Conservation (phyloP, 148 eudicot genomes). For the Chenopodium berlandieri region DNA sequence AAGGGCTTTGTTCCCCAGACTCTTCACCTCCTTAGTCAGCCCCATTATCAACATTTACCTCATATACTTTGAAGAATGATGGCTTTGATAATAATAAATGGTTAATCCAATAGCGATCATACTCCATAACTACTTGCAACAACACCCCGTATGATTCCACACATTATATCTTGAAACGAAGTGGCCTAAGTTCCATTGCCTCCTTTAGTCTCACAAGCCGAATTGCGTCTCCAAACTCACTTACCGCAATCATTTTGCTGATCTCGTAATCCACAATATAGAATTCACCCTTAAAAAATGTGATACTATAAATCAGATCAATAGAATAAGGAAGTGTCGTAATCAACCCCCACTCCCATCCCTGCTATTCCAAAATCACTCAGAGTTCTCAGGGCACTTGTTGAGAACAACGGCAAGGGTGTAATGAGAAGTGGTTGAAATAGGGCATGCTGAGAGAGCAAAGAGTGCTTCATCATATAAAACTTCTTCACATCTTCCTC, state of each 20-base stretch:
- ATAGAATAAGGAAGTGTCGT: not conserved
- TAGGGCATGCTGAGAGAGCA: no score
- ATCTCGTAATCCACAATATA: not conserved
- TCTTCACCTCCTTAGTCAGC: not conserved
- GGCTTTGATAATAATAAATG: not conserved
- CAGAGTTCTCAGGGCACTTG: no score
- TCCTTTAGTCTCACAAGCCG: not conserved
- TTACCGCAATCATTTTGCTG: no score
- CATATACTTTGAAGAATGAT: constrained; percentile 1
- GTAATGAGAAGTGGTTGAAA: no score
- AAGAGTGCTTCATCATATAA: no score
- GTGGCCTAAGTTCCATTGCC: not conserved
- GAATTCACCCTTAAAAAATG: not conserved
- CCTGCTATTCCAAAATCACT: not conserved
- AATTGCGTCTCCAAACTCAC: not conserved
- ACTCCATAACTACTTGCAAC: not conserved
- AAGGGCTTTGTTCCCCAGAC: constrained; percentile 4
- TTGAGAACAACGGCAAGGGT: no score
- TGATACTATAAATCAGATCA: not conserved
- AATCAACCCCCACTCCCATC: not conserved
- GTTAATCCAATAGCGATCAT: not conserved
- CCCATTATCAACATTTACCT: constrained; percentile 15
- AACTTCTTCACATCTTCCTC: no score
- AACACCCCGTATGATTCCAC: constrained; percentile 11
- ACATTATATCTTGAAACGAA: not conserved